Base-by-base conservation (phyloP, 2,329 filamentous ascomycete species). In the Ophioceras dolichostomum region DNA sequence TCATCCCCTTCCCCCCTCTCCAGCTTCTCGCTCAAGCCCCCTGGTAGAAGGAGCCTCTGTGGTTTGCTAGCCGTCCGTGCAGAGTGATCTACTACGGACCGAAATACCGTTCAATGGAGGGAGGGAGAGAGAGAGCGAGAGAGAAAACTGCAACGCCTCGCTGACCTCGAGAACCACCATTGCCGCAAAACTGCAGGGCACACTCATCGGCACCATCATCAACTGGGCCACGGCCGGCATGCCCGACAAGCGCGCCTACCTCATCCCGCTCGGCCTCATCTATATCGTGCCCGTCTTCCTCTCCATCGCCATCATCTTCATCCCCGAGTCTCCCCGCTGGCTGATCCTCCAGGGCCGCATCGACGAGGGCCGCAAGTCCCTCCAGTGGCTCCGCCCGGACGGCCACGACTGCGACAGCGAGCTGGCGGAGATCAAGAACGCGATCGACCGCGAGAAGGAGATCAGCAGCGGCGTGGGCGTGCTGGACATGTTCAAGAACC, bases 171-270 rank as follows among this genome's bases (percentile, higher is more conserved):
- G 2, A 27, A 24, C 10, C 5, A 6, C 14, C 59, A 13, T n/a
- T n/a, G n/a, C n/a, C n/a, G n/a, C n/a, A n/a, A n/a, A n/a, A n/a
- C n/a, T 9, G 4, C 19, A 51, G 54, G 65, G 66, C 5, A 63
- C 62, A 4, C 56, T 69, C 16, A 55, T 61, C 31, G 58, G 58
- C 33, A 58, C 55, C 13, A 53, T 61, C 40, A 52, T 68, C 33
- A 64, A 68, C 42, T 55, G 47, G 44, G 50, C 49, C 4, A 55
- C 53, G 1, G 49, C 51, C 18, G 43, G 49, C n/a, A 46, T 50
- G 4, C 43, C 42, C 5, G 54, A 57, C 36, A 50, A 48, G 43
- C 51, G 49, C 10, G 39, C 53, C 2, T 56, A 55, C 35, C 43
- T 57, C 12, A 41, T 60, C 4, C 58, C 58, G 37, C 48, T 56